Evolutionary conservation across 352 stramenopile genomes (phyloP).

Genomic region (Phytophthora kernoviae): DNA sequence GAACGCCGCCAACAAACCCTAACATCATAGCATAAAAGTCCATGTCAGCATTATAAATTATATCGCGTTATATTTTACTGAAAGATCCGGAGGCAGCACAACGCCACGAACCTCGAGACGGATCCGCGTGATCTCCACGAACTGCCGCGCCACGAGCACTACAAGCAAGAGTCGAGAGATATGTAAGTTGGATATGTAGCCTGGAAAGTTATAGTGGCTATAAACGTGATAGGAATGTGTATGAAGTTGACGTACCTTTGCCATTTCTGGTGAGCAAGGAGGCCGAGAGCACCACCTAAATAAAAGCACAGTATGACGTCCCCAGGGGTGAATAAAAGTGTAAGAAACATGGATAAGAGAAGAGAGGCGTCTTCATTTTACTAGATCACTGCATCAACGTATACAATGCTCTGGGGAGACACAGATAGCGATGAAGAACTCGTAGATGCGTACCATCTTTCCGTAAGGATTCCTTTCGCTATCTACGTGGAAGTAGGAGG

Average conservation of each 20-base stretch:
- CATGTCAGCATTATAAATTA: neutral
- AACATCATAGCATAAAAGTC: neutral
- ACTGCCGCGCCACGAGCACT: constrained; percentile 97
- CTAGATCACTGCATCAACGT: neutral
- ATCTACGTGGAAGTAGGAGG: constrained; percentile 41
- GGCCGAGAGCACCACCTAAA: constrained; percentile 95
- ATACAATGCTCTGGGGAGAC: neutral
- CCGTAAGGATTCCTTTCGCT: constrained; percentile 36
- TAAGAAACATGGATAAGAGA: neutral
- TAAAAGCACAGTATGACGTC: constrained; percentile 15
- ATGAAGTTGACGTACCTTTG: constrained; percentile 74
- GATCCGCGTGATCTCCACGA: constrained; percentile 99
- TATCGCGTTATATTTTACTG: too few species aligned
- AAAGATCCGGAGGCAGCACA: neutral
- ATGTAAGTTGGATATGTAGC: constrained; percentile 4
- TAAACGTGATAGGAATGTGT: too few species aligned
- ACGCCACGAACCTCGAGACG: constrained; percentile 89
- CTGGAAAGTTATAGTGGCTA: neutral
- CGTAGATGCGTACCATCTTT: constrained; percentile 30
- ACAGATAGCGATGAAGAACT: constrained; percentile 2
- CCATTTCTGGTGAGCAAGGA: constrained; percentile 94
- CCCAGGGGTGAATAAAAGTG: constrained; percentile 21
- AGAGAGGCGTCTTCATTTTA: neutral
- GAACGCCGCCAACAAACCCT: constrained; percentile 98
- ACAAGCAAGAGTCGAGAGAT: constrained; percentile 17